Conservation (phyloP, 2,329 filamentous ascomycete species). For the Truncatella angustata region DNA sequence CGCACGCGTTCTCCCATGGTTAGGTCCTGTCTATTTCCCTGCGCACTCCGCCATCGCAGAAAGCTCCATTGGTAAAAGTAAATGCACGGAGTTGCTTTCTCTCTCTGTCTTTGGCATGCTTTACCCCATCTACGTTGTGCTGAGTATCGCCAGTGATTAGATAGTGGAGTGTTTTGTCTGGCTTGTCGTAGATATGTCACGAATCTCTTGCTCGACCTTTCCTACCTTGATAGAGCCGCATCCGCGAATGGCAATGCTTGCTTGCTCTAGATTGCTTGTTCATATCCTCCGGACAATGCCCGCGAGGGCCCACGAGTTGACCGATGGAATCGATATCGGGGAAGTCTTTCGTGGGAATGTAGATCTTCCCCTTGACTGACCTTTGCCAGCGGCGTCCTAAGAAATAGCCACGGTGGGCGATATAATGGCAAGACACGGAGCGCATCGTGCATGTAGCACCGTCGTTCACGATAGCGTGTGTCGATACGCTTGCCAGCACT, state of each 20-base stretch:
- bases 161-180: constrained; percentile 77
- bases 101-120: constrained; percentile 77
- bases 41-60: constrained; percentile 68
- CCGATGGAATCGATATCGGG: constrained; percentile 89
- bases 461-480: constrained; percentile 74
- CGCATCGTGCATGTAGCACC: constrained; percentile 76
- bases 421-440: constrained; percentile 60
- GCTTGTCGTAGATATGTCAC: constrained; percentile 53
- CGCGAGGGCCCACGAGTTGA: constrained; percentile 80
- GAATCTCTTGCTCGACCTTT: constrained; percentile 41
- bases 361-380: constrained; percentile 81
- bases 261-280: constrained; percentile 63
- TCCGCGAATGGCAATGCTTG: constrained; percentile 78
- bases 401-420: constrained; percentile 71
- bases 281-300: constrained; percentile 80
- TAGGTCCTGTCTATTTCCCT: neutral
- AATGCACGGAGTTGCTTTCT: constrained; percentile 76
- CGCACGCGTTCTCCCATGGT: neutral
- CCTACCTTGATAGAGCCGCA: constrained; percentile 83
- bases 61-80: constrained; percentile 76
- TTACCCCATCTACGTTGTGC: constrained; percentile 73
- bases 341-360: constrained; percentile 80
- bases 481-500: constrained; percentile 79
- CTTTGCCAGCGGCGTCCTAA: constrained; percentile 50
- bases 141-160: constrained; percentile 80